These are phyloP conservation scores for Acacia concinna DNA, from an alignment of 331 rosid genomes.

Conservation along the genomic window DNA sequence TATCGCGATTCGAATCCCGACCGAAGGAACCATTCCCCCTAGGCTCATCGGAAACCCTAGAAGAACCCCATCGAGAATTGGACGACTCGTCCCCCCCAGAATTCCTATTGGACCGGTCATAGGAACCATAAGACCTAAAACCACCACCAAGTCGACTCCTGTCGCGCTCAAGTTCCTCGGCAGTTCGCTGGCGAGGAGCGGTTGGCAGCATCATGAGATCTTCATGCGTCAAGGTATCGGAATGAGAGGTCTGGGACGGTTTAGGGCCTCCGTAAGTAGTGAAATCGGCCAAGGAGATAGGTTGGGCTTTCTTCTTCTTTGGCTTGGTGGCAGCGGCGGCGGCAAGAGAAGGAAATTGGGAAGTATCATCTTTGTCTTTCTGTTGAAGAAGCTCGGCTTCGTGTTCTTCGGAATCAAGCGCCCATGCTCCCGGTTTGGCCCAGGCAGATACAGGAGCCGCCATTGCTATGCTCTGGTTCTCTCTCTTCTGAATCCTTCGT, in stretches of 20 bases:
- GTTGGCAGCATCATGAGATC: conserved; percentile 69
- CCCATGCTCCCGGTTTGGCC: conserved; percentile 96
- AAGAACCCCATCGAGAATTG: conserved; percentile 69
- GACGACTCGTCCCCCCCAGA: conserved; percentile 59
- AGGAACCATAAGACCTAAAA: conserved; percentile 47
- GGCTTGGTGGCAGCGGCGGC: conserved; percentile 72
- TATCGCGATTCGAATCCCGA: conserved; percentile 57
- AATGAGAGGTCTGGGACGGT: conserved; percentile 4
- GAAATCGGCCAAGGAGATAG: conserved; percentile 66
- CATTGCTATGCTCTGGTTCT: conserved; percentile 47
- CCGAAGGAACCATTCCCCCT: conserved; percentile 51
- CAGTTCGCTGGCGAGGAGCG: conserved; percentile 84
- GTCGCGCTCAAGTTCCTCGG: conserved; percentile 79
- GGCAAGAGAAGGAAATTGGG: conserved; percentile 80
- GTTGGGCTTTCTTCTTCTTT: conserved; percentile 83
- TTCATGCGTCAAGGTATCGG: conserved; percentile 34
- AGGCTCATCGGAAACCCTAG: conserved; percentile 70
- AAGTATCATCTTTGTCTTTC: conserved; percentile 14
- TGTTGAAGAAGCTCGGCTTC: conserved; percentile 72
- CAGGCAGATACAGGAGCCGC: conserved; percentile 90
- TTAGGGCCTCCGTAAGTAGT: conserved; percentile 43
- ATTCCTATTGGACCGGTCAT: conserved; percentile 45
- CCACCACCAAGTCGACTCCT: conserved; percentile 65
- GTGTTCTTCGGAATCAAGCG: conserved; percentile 73
- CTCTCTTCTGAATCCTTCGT: neutral